Conservation (phyloP, 441 rosid genomes). For the California macrophylla region DNA sequence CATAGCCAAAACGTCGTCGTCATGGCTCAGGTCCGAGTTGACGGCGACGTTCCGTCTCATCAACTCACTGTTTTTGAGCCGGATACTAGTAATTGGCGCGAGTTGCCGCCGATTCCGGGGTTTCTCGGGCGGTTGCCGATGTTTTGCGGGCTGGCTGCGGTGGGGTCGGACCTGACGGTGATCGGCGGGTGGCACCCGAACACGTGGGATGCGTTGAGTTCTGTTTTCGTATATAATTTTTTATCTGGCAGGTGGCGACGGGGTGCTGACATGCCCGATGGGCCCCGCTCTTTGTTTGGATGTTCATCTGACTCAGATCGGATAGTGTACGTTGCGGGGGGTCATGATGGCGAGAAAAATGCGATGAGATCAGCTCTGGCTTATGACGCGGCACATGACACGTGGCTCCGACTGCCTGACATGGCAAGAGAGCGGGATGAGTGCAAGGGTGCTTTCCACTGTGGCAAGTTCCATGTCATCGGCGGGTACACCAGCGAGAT, state of each 20-base stretch:
- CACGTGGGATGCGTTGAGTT: constrained; percentile 38
- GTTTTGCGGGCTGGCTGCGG: constrained; percentile 43
- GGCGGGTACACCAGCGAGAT: constrained; percentile 50
- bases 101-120: constrained; percentile 45
- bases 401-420: constrained; percentile 48
- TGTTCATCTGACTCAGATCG: constrained; percentile 49
- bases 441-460: constrained; percentile 44
- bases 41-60: constrained; percentile 28
- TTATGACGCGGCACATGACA: constrained; percentile 45
- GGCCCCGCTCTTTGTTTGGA: constrained; percentile 41
- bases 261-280: constrained; percentile 56
- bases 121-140: constrained; percentile 40
- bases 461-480: constrained; percentile 50
- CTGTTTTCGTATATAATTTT: constrained; percentile 43
- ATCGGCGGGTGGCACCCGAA: constrained; percentile 59
- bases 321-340: constrained; percentile 60
- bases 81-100: constrained; percentile 41
- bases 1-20: constrained; percentile 36
- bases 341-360: constrained; percentile 50
- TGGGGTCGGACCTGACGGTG: constrained; percentile 48
- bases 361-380: constrained; percentile 44
- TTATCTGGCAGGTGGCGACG: constrained; percentile 44
- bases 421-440: constrained; percentile 63
- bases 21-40: constrained; percentile 41
- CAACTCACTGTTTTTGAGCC: constrained; percentile 42